These are phyloP conservation scores for Citrullus amarus DNA, from an alignment of 306 rosid species.

Conservation along the genomic window DNA sequence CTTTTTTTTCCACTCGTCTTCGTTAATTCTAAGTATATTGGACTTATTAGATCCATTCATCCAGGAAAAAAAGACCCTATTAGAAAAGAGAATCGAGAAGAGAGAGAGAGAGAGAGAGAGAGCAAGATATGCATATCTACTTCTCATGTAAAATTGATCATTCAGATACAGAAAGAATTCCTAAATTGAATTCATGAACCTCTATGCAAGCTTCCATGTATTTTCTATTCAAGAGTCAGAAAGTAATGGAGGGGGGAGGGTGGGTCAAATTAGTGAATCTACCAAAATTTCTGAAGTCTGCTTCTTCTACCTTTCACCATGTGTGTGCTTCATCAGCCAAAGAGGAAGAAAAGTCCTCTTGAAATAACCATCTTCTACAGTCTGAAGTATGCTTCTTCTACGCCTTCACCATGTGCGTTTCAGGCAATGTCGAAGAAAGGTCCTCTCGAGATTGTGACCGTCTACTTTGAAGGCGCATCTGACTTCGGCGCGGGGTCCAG, in stretches of 20 bases:
- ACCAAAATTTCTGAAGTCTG: constrained; percentile 32
- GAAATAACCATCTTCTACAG: constrained; percentile 79
- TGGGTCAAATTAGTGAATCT: constrained; percentile 20
- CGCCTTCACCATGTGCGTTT: constrained; percentile 62
- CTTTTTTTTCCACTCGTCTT: no score
- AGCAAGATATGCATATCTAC: constrained; percentile 6
- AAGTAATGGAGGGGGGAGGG: constrained; percentile 8
- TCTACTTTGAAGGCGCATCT: constrained; percentile 92
- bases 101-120: neutral
- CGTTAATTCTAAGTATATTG: no score
- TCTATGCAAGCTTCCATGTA: neutral
- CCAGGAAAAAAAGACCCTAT: neutral
- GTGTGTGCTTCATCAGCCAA: constrained; percentile 48
- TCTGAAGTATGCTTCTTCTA: constrained; percentile 28
- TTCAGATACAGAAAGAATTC: constrained; percentile 13
- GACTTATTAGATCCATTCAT: neutral
- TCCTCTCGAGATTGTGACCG: constrained; percentile 98
- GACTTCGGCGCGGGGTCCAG: constrained; percentile 73
- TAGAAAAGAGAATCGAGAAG: neutral
- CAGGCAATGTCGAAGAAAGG: constrained; percentile 60
- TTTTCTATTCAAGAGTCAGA: constrained; percentile 10
- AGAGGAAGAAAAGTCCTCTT: constrained; percentile 79
- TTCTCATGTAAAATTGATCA: neutral
- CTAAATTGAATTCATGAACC: constrained; percentile 15
- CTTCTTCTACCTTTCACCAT: constrained; percentile 43